Conservation (phyloP, 495 filamentous ascomycete species). For the Aspergillus homomorphus region DNA sequence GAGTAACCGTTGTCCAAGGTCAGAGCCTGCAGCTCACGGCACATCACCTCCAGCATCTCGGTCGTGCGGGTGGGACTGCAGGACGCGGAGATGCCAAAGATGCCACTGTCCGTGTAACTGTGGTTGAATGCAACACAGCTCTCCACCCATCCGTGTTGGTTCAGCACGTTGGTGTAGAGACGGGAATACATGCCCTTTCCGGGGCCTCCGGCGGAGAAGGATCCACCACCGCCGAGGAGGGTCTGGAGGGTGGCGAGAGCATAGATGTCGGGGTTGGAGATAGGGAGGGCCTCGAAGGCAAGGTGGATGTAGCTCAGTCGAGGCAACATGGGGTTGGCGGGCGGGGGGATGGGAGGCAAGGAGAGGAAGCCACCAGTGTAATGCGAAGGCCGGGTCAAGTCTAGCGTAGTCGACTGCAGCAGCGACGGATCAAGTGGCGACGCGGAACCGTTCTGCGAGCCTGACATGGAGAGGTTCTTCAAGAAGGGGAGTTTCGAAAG, state of each 20-base stretch:
- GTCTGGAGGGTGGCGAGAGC: slow-evolving; percentile 95
- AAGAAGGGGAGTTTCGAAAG: slow-evolving; percentile 88
- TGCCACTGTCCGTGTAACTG: slow-evolving; percentile 88
- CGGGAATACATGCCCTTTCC: slow-evolving; percentile 99
- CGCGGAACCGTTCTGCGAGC: slow-evolving; percentile 58
- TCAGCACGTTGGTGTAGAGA: slow-evolving; percentile 94
- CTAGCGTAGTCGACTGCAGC: slow-evolving; percentile 46
- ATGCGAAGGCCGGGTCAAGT: slow-evolving; percentile 66
- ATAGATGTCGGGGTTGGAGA: slow-evolving; percentile 88
- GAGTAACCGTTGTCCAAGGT: slow-evolving; percentile 67
- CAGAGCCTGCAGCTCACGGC: slow-evolving; percentile 77
- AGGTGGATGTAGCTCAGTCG: slow-evolving; percentile 87
- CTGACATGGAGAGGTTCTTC: slow-evolving; percentile 79
- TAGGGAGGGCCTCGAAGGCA: slow-evolving; percentile 92
- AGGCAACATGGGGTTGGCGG: slow-evolving; percentile 74
- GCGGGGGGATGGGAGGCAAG: slow-evolving; percentile 73
- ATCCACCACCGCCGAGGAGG: slow-evolving; percentile 91
- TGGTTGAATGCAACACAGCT: slow-evolving; percentile 95
- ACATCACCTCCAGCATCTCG: slow-evolving; percentile 90
- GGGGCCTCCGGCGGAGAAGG: slow-evolving; percentile 94
- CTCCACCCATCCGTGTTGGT: slow-evolving; percentile 96
- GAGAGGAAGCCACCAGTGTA: slow-evolving; percentile 93
- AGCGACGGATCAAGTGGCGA: slow-evolving; percentile 37
- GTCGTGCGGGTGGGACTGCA: slow-evolving; percentile 72
- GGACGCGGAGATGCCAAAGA: slow-evolving; percentile 89